phyloP scores from a whole-genome alignment of 1,139 yeast species.

The Ogataea hybrid region DNA sequence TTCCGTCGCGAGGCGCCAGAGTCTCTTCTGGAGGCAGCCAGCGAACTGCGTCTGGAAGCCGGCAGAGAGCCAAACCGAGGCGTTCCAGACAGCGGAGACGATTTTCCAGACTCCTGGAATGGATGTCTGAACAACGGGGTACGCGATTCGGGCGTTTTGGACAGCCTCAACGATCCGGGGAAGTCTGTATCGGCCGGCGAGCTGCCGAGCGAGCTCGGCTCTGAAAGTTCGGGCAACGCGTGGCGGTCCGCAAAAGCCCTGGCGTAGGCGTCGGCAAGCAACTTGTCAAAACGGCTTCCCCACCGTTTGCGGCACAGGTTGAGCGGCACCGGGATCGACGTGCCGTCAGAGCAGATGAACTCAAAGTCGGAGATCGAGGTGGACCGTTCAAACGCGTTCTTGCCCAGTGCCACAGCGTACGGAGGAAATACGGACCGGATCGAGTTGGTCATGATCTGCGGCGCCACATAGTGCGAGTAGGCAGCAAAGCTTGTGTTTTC shows the following conservation, averaged over 20 bases:
- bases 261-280: conserved; percentile 63
- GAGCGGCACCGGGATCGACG: conserved; percentile 58
- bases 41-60: conserved; percentile 5
- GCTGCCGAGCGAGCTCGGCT: not conserved
- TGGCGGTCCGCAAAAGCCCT: conserved; percentile 46
- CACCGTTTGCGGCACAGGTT: conserved; percentile 65
- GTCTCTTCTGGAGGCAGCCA: not conserved
- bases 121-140: conserved; percentile 57
- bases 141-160: conserved; percentile 5
- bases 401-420: conserved; percentile 71
- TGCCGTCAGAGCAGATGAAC: conserved; percentile 64
- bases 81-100: conserved; percentile 7
- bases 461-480: conserved; percentile 75
- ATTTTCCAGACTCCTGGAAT: conserved; percentile 44
- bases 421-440: conserved; percentile 70
- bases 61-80: conserved; percentile 13
- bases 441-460: conserved; percentile 62
- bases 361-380: conserved; percentile 68
- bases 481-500: conserved; percentile 47
- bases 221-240: not conserved
- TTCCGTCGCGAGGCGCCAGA: conserved; percentile 3
- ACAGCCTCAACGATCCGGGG: conserved; percentile 6
- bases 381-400: conserved; percentile 70
- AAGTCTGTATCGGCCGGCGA: conserved; percentile 12
- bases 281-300: conserved; percentile 66